phyloP scores from a whole-genome alignment of 768 basidiomycete genomes.

The Hygrocybe coccinea region DNA sequence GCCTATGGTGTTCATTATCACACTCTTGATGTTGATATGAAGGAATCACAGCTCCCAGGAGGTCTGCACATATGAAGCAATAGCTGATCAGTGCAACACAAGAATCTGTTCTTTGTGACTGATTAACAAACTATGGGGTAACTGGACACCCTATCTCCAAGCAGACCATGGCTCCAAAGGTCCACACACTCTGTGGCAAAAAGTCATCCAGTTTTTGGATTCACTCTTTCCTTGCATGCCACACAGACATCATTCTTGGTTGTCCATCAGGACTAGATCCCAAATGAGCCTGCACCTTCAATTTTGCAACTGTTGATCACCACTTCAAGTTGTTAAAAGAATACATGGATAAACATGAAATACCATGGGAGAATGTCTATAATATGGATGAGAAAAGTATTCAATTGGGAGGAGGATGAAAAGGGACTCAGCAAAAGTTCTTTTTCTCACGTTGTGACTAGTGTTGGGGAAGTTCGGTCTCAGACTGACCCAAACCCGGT shows the following conservation, averaged over 20 bases:
- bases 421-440: conserved; percentile 6
- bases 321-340: background rate
- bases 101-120: conserved; percentile 12
- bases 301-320: too few species aligned
- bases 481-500: too few species aligned
- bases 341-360: conserved; percentile 13
- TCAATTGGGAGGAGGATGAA: conserved; percentile 15
- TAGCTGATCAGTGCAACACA: conserved; percentile 8
- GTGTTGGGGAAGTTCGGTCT: too few species aligned
- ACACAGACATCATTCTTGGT: too few species aligned
- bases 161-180: too few species aligned
- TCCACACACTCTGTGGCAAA: too few species aligned
- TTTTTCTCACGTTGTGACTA: conserved; percentile 21
- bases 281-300: too few species aligned
- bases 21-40: background rate
- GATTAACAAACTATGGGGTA: conserved; percentile 10
- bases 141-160: conserved; percentile 7
- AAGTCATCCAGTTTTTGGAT: too few species aligned
- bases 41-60: background rate
- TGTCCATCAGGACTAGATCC: too few species aligned
- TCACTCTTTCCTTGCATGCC: too few species aligned
- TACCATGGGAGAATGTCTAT: conserved; percentile 23
- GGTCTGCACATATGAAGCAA: conserved; percentile 5
- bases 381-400: conserved; percentile 31
- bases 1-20: background rate